Evolutionary conservation across 2,329 filamentous ascomycete species (phyloP).

Genomic region (Teratosphaeria gauchensis): DNA sequence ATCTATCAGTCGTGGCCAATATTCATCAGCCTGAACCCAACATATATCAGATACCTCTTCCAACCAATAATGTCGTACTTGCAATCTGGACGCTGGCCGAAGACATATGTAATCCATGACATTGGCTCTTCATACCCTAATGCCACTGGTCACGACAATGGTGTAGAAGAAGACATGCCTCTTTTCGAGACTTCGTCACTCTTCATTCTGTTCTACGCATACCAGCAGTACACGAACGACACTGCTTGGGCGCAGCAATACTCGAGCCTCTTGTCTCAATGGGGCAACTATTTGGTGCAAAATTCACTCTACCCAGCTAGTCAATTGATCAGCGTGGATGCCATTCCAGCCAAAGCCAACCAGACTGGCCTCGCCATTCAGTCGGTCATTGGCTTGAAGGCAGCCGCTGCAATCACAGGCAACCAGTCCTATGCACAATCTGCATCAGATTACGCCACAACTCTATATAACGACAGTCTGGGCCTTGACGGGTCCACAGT

Average conservation of each 20-base stretch:
- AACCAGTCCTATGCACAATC: constrained; percentile 33
- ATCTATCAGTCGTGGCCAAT: constrained; percentile 24
- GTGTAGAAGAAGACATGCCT: constrained; percentile 42
- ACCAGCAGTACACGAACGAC: constrained; percentile 47
- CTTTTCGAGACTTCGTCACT: constrained; percentile 41
- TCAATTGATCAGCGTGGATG: constrained; percentile 48
- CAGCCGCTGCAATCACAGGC: constrained; percentile 34
- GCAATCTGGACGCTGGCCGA: constrained; percentile 14
- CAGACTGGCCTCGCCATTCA: constrained; percentile 29
- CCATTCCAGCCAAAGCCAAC: constrained; percentile 44
- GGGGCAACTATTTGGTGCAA: constrained; percentile 43
- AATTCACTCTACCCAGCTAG: constrained; percentile 44
- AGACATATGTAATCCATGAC: constrained; percentile 16
- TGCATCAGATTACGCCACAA: constrained; percentile 11
- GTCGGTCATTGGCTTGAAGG: constrained; percentile 26
- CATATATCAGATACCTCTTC: constrained; percentile 13
- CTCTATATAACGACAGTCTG: constrained; percentile 13
- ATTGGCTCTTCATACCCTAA: constrained; percentile 17
- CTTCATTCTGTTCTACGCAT: constrained; percentile 45
- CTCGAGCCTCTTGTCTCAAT: constrained; percentile 43
- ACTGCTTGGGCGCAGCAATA: constrained; percentile 37
- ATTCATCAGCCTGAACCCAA: constrained; percentile 18
- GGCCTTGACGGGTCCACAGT: constrained; percentile 11
- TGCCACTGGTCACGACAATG: constrained; percentile 20
- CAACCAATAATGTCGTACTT: constrained; percentile 15